These are phyloP conservation scores for Cucumis hystrix DNA, from an alignment of 306 rosid genomes.

Conservation along the genomic window DNA sequence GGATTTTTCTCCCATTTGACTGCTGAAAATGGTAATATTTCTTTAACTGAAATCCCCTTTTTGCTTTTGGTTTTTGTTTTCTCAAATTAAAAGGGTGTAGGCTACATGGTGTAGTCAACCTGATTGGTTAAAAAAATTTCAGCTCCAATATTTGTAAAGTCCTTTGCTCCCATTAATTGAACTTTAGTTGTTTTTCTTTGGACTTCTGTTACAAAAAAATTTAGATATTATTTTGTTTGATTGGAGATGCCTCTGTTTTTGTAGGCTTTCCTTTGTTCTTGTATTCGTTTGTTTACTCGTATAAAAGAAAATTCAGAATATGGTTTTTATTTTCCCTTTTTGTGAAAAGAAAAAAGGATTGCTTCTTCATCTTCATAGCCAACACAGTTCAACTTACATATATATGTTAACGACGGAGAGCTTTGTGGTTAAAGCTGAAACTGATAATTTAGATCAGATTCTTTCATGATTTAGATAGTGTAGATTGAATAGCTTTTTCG, in stretches of 20 bases:
- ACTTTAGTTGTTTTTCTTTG: too few relatives aligned
- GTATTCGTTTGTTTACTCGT: too few relatives aligned
- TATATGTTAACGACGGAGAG: too few relatives aligned
- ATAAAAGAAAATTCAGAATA: background rate
- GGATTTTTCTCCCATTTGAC: constrained; percentile 34
- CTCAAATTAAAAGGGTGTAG: background rate
- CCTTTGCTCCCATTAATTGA: background rate
- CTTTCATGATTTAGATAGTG: background rate
- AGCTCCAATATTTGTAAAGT: background rate
- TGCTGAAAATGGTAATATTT: constrained; percentile 38
- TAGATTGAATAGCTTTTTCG: background rate
- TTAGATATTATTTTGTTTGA: too few relatives aligned
- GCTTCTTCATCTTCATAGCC: background rate
- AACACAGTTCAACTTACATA: too few relatives aligned
- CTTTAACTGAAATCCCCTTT: background rate
- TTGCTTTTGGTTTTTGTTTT: background rate
- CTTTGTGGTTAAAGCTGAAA: background rate
- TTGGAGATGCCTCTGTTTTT: too few relatives aligned
- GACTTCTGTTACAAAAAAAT: too few relatives aligned
- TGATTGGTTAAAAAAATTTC: background rate
- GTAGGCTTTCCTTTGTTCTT: too few relatives aligned
- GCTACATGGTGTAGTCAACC: background rate
- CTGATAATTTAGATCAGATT: background rate
- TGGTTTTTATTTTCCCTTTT: background rate
- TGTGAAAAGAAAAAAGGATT: background rate